Evolutionary conservation across 306 rosid species (phyloP), one percentile per base, ranked within the genome.

Genomic region (Cotoneaster glaucophyllus): DNA sequence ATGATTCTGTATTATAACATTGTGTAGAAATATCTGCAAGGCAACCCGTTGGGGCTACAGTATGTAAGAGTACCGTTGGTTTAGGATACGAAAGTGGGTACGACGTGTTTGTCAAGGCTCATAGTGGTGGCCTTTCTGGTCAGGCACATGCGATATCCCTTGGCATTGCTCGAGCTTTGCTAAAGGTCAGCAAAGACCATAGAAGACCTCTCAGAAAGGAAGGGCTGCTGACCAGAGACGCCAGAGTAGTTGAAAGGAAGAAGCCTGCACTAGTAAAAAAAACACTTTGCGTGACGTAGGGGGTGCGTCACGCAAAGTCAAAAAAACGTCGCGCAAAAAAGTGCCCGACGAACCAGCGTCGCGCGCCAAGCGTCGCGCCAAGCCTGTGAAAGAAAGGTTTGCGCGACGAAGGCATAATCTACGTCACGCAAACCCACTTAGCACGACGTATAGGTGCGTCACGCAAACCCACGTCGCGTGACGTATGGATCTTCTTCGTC

Each of bases 211-310:
- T 90, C 78, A 90, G 85, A 82, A 87, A 82, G 81, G 93, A 90
- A 79, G 97, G 96, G 65, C 98, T 95, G 80, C 87, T 94, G 80
- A 94, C 98, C 41, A 91, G 98, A 79, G 98, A 94, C 86, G 58
- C 98, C 25, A 92, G 98, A 88, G 83, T 88, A 26, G 98, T 95
- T 80, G 98, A 95, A 88, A 90, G 98, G 89, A 95, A 95, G 96
- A 95, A 95, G 80, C 76, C 81, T n/a, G n/a, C n/a, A n/a, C n/a
- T n/a, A n/a, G n/a, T n/a, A n/a, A n/a, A n/a, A n/a, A n/a, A n/a
- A n/a, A n/a, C n/a, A n/a, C n/a, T n/a, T n/a, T n/a, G n/a, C n/a
- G n/a, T n/a, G n/a, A n/a, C n/a, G n/a, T n/a, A n/a, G n/a, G n/a
- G n/a, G n/a, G n/a, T n/a, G n/a, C n/a, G n/a, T n/a, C n/a, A n/a